phyloP scores from a whole-genome alignment of 2,329 filamentous ascomycete genomes.

The Tricladium varicosporioides region DNA sequence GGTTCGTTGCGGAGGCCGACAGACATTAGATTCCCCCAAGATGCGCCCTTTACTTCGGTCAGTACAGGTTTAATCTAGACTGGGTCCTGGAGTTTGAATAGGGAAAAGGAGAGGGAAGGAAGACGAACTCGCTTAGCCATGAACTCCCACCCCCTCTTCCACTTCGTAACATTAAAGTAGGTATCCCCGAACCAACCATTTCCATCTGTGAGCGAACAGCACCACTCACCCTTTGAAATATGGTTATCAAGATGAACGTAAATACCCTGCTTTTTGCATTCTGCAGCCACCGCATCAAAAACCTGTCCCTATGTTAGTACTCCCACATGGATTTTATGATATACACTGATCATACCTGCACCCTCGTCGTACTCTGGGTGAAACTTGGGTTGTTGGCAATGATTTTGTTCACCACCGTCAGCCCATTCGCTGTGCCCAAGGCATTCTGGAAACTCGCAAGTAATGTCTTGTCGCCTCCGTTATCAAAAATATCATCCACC shows the following conservation, averaged over 20 bases:
- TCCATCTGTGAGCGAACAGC: slow-evolving; percentile 52
- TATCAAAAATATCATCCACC: slow-evolving; percentile 56
- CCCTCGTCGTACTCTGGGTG: slow-evolving; percentile 50
- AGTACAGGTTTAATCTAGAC: not conserved
- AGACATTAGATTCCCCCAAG: slow-evolving; percentile 18
- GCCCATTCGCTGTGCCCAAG: slow-evolving; percentile 52
- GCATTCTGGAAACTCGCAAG: slow-evolving; percentile 43
- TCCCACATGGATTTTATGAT: not conserved
- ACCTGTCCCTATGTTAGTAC: slow-evolving; percentile 35
- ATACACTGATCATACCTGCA: slow-evolving; percentile 36
- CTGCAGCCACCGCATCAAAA: slow-evolving; percentile 61
- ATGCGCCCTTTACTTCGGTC: slow-evolving; percentile 14
- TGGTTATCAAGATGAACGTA: slow-evolving; percentile 62
- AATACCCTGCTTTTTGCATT: slow-evolving; percentile 52
- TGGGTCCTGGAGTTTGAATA: not conserved
- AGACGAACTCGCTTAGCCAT: slow-evolving; percentile 54
- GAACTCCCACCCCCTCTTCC: slow-evolving; percentile 57
- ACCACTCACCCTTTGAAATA: slow-evolving; percentile 57
- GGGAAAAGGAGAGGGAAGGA: not conserved
- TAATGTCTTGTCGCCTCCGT: slow-evolving; percentile 48
- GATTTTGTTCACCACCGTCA: slow-evolving; percentile 48
- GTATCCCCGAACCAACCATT: slow-evolving; percentile 62
- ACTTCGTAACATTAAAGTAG: slow-evolving; percentile 57
- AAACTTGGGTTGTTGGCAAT: slow-evolving; percentile 57
- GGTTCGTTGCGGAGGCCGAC: slow-evolving; percentile 41